A percentile compares a stretch with the other conserved stretches of the same genome.
phyloP scores from a whole-genome alignment of 257 asterid species.

The Voacanga thouarsii region DNA sequence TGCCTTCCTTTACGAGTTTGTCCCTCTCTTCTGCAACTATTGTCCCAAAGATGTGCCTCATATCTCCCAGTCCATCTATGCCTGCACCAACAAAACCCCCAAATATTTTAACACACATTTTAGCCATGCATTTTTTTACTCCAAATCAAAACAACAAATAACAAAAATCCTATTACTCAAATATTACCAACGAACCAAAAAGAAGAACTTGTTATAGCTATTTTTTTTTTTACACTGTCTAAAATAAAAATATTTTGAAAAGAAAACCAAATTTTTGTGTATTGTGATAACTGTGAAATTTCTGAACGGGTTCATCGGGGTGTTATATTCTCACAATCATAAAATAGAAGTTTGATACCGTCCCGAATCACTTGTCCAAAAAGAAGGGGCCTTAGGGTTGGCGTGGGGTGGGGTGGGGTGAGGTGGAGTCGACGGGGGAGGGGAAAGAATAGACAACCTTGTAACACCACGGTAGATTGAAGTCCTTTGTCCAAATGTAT shows the following conservation, averaged over 20 bases:
- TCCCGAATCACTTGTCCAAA: too few relatives aligned
- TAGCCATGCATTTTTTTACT: not conserved
- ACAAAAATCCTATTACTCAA: not conserved
- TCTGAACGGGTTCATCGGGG: too few relatives aligned
- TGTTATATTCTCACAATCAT: too few relatives aligned
- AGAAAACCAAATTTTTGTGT: too few relatives aligned
- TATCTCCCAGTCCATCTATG: slow-evolving; percentile 94
- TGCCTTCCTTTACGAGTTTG: slow-evolving; percentile 97
- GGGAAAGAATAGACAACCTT: slow-evolving; percentile 20
- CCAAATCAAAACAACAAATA: not conserved
- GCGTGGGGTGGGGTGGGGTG: too few relatives aligned
- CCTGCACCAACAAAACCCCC: slow-evolving; percentile 28
- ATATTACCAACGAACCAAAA: not conserved
- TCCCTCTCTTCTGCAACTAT: slow-evolving; percentile 93
- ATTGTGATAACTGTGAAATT: too few relatives aligned
- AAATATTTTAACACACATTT: not conserved
- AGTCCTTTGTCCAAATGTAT: slow-evolving; percentile 85
- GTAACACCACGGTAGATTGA: slow-evolving; percentile 95
- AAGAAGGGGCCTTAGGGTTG: too few relatives aligned
- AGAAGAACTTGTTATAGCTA: not conserved
- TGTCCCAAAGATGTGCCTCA: slow-evolving; percentile 96
- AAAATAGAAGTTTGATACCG: too few relatives aligned
- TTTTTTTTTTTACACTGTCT: too few relatives aligned
- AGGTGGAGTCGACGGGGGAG: too few relatives aligned
- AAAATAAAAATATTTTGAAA: too few relatives aligned